Base-by-base conservation (phyloP, 345 rosid genomes). In the Salix udensis region DNA sequence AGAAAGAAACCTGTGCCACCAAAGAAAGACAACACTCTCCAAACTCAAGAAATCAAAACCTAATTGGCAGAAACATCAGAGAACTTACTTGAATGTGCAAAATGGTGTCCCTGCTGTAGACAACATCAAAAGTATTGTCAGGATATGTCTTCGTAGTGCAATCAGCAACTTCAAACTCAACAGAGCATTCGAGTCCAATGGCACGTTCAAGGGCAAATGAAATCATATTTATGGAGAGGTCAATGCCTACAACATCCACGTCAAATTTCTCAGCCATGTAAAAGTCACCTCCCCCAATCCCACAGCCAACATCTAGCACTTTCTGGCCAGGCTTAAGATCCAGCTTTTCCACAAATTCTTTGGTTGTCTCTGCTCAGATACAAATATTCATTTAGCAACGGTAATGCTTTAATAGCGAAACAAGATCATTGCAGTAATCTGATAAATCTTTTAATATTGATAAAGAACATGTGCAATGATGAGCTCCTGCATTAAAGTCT, bases 201-300 rank as follows among this genome's bases (percentile, higher is more conserved):
- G 99, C 97, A 70, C 90, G 94, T 80, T 96, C 99, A 11, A 96
- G 89, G 36, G 99, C 98, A 81, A 96, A 89, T 23, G 97, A 91
- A 65, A 96, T 87, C 99, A 96, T 94, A 70, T 96, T 94, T 74
- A 94, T 78, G 12, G 99, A 94, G 69, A 96, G 92, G 81, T 96
- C 98, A 75, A 94, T 94, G 80, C 98, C 99, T 28, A 92, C 85
- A 85, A 96, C 98, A 82, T 92, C 87, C 36, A 91, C 97, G 48
- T 88, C 95, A 71, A 88, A 96, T 61, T 86, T 85, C 84, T 94
- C 90, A 68, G 99, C 98, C 97, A 94, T 96, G 92, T 92, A 96
- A 84, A 96, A 96, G 86, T 92, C 97, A 31, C 99, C 98, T 84
- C 99, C 99, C 14, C 99, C 99, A 7, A 94, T 96, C 75, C 99